A percentile compares a stretch with the other conserved stretches of the same genome.
Conservation (phyloP, 208 protist genomes). For the Porcisia deanei region DNA sequence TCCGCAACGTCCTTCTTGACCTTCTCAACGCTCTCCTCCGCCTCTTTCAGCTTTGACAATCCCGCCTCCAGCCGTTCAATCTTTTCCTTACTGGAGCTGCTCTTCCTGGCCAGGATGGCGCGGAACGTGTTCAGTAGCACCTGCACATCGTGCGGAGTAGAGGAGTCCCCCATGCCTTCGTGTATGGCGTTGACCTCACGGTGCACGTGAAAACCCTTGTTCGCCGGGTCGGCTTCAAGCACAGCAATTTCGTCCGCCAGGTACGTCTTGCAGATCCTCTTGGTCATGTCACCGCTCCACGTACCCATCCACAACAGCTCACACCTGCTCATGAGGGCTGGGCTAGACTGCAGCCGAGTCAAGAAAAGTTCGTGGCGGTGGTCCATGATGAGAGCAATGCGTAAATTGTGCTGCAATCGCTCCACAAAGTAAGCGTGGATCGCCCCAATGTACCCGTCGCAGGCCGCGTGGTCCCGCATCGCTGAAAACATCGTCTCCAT, state of each 20-base stretch:
- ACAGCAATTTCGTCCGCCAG: constrained; percentile 71
- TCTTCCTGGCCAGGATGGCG: constrained; percentile 76
- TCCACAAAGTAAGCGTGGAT: constrained; percentile 86
- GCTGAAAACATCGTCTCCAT: constrained; percentile 93
- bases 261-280: constrained; percentile 79
- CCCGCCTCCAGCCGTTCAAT: constrained; percentile 88
- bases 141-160: constrained; percentile 88
- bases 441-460: constrained; percentile 82
- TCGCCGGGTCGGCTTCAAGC: constrained; percentile 59
- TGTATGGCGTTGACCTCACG: constrained; percentile 89
- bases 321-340: constrained; percentile 94
- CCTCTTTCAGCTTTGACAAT: constrained; percentile 95
- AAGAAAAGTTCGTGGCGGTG: constrained; percentile 88
- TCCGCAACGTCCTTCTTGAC: constrained; percentile 87
- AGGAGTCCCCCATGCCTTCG: constrained; percentile 49
- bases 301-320: constrained; percentile 95
- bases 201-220: constrained; percentile 84
- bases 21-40: constrained; percentile 89
- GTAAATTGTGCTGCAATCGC: constrained; percentile 92
- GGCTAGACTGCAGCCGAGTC: constrained; percentile 93
- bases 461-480: constrained; percentile 88
- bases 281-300: constrained; percentile 90
- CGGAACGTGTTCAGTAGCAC: constrained; percentile 87
- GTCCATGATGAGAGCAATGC: constrained; percentile 95
- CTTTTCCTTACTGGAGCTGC: constrained; percentile 67